Percentiles rank a stretch among this genome's conserved stretches.
Conservation (phyloP, 2,329 filamentous ascomycete species). For the Aureobasidium melanogenum region DNA sequence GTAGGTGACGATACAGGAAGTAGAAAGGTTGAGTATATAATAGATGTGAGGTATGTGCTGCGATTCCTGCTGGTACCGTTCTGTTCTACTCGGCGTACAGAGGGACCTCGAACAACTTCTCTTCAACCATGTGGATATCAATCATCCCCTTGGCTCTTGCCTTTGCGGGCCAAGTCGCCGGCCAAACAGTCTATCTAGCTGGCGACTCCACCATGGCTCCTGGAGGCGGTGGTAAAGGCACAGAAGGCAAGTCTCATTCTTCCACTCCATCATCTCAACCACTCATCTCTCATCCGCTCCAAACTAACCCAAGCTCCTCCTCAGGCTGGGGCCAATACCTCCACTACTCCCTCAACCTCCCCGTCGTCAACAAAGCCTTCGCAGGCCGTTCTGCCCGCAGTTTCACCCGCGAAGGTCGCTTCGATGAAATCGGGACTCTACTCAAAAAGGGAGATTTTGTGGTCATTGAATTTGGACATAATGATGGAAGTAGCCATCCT, state of each 20-base stretch:
- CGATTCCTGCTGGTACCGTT: neutral
- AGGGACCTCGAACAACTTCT: neutral
- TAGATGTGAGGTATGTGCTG: neutral
- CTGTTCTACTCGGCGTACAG: neutral
- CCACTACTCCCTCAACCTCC: conserved; percentile 40
- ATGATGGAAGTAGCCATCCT: conserved; percentile 52
- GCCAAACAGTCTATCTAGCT: conserved; percentile 44
- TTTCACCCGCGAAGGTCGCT: conserved; percentile 58
- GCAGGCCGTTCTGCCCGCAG: conserved; percentile 58
- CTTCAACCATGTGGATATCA: neutral
- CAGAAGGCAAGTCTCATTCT: conserved; percentile 26
- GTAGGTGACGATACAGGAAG: neutral
- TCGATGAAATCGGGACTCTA: conserved; percentile 45
- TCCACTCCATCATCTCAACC: no score
- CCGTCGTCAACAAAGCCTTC: conserved; percentile 56
- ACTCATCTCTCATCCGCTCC: no score
- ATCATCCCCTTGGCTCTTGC: neutral
- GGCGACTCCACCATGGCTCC: conserved; percentile 56
- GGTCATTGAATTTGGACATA: conserved; percentile 65
- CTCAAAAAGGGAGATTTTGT: conserved; percentile 55
- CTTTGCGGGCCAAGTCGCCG: neutral
- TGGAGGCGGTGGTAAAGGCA: conserved; percentile 36
- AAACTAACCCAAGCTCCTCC: neutral
- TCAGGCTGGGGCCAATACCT: conserved; percentile 57
- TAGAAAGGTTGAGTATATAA: neutral